Percentiles rank a stretch among this genome's conserved stretches.
Conservation (phyloP, 2,329 filamentous ascomycete genomes). For the Cladophialophora yegresii region DNA sequence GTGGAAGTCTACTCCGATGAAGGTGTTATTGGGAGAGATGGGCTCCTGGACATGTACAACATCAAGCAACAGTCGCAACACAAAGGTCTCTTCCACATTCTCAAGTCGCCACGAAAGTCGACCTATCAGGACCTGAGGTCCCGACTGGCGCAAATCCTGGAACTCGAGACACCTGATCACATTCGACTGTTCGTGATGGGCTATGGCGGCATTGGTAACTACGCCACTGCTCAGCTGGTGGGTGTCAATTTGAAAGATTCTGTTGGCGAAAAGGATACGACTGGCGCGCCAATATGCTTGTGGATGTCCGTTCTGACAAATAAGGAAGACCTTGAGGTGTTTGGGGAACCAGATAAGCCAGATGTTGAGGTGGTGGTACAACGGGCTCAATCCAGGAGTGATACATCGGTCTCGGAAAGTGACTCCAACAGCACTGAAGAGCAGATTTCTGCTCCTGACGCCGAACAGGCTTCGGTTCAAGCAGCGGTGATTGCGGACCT, state of each 20-base stretch:
- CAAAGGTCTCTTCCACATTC: slow-evolving; percentile 17
- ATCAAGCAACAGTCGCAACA: slow-evolving; percentile 38
- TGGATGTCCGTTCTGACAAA: slow-evolving; percentile 34
- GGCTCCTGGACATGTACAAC: slow-evolving; percentile 48
- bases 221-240: slow-evolving; percentile 24
- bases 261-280: slow-evolving; percentile 6
- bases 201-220: slow-evolving; percentile 25
- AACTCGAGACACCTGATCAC: slow-evolving; percentile 22
- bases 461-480: slow-evolving; percentile 33
- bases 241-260: slow-evolving; percentile 17
- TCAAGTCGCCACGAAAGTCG: slow-evolving; percentile 12
- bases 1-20: slow-evolving; percentile 47
- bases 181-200: slow-evolving; percentile 32
- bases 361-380: background rate
- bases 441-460: slow-evolving; percentile 26
- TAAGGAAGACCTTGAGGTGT: slow-evolving; percentile 30
- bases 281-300: slow-evolving; percentile 27
- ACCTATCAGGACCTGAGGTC: slow-evolving; percentile 30
- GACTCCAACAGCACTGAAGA: slow-evolving; percentile 7
- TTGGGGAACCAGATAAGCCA: slow-evolving; percentile 24
- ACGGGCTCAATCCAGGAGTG: slow-evolving; percentile 1
- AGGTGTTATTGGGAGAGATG: slow-evolving; percentile 41
- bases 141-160: slow-evolving; percentile 22
- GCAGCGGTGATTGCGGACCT: slow-evolving; percentile 28
- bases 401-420: background rate